phyloP scores from a whole-genome alignment of 768 basidiomycete genomes.

The Lactifluus hygrophoroides region DNA sequence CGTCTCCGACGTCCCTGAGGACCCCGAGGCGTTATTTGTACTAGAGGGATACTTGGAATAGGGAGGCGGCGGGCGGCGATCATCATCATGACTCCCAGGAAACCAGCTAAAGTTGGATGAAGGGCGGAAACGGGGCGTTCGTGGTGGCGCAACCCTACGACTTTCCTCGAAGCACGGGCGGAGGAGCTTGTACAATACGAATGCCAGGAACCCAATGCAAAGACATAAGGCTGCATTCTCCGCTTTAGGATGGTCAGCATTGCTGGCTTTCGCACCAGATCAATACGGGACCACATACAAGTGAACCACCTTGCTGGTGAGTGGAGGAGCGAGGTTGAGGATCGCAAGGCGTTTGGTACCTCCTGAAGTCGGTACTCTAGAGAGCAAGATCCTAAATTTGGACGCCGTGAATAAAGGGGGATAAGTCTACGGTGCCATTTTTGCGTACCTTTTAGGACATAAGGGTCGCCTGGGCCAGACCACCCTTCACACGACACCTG shows the following conservation, averaged over 20 bases:
- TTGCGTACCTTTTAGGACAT: constrained; percentile 70
- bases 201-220: constrained; percentile 33
- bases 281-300: neutral
- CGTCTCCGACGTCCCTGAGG: neutral
- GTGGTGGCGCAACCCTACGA: constrained; percentile 25
- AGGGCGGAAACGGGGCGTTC: constrained; percentile 25
- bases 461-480: constrained; percentile 70
- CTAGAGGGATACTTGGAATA: constrained; percentile 28
- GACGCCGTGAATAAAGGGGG: neutral
- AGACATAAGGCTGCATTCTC: neutral
- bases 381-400: constrained; percentile 66
- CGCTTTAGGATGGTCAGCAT: neutral
- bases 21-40: constrained; percentile 33
- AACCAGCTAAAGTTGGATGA: constrained; percentile 40
- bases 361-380: constrained; percentile 77
- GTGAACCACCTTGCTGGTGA: neutral
- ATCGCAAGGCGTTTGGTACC: constrained; percentile 37
- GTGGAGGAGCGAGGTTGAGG: constrained; percentile 1
- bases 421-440: neutral
- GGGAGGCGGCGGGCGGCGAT: constrained; percentile 45
- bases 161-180: constrained; percentile 40
- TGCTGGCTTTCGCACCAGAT: neutral
- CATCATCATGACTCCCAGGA: constrained; percentile 34
- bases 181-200: constrained; percentile 53
- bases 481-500: constrained; percentile 91